A percentile compares a stretch with the other conserved stretches of the same genome.
Conservation (phyloP, 352 stramenopile species). For the Pythium biforme region DNA sequence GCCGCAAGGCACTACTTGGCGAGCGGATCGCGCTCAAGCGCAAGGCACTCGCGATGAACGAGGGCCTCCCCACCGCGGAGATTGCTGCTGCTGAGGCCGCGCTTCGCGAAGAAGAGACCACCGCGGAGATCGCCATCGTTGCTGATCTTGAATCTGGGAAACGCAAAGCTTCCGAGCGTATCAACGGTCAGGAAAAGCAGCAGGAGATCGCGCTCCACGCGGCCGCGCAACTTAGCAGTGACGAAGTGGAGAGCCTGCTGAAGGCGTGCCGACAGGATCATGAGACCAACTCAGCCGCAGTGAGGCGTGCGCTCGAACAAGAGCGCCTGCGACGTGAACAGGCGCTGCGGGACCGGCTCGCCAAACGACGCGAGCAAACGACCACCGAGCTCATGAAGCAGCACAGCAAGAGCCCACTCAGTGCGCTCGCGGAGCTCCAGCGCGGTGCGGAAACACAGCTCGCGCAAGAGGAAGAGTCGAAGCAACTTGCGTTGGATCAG, state of each 20-base stretch:
- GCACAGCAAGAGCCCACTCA: neutral
- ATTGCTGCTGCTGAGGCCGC: neutral
- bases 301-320: conserved; percentile 1
- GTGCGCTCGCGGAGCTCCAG: neutral
- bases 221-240: neutral
- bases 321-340: conserved; percentile 12
- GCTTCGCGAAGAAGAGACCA: neutral
- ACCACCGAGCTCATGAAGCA: neutral
- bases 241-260: conserved; percentile 15
- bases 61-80: neutral
- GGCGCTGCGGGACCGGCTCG: conserved; percentile 15
- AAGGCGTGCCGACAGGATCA: conserved; percentile 4
- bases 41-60: conserved; percentile 3
- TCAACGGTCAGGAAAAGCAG: neutral
- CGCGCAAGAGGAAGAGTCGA: neutral
- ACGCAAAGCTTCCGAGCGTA: neutral
- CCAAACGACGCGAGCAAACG: conserved; percentile 9
- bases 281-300: neutral
- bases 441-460: neutral
- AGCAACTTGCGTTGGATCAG: neutral
- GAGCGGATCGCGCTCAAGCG: conserved; percentile 18
- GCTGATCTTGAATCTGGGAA: neutral
- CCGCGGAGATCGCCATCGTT: conserved; percentile 7
- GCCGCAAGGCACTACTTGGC: conserved; percentile 5
- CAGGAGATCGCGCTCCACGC: neutral